Evolutionary conservation across 495 filamentous ascomycete species (phyloP), one percentile per base, ranked within the genome.

Genomic region (Extremus antarcticus): DNA sequence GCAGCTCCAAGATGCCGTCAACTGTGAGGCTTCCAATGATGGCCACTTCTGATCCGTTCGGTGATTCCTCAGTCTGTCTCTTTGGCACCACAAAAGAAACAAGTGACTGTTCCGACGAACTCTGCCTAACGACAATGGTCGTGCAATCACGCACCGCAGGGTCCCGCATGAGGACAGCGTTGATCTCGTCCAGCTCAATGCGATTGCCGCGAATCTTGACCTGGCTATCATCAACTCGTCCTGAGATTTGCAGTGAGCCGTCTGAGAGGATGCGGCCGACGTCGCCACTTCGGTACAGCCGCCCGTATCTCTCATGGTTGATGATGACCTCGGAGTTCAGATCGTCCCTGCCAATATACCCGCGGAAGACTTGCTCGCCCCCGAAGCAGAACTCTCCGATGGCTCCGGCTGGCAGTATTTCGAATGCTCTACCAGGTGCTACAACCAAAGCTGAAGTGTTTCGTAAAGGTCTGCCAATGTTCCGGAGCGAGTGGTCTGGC

Each of bases 381-480:
- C 86, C 87, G 65, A 90, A 89, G 58, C 80, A 87, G n/a, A 91
- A 67, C 65, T 91, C 85, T 17, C 88, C 88, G 39, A 86, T 67
- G 47, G 75, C 80, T n/a, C 87, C 87, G 0, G 75, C 59, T 0
- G 85, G 85, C 8, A 86, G 65, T 1, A 80, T 61, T 20, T 58
- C 9, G 13, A 75, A 64, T 7, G 68, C 64, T 1, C 65, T 62
- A 39, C 63, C 62, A 32, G 71, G 59, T 8, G 68, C 68, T 13
- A 87, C 57, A 16, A 91, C 76, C 57, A 91, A 83, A 0, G 77
- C 77, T 7, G 84, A 90, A 0, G 83, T 90, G 55, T 86, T 90
- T 11, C 68, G 66, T 9, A 91, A 74, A 1, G 83, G 76, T 53
- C 70, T 68, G 0, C 87, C 88, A 43, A 91, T 77, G 43, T 78